Evolutionary conservation across 108 stramenopile genomes (phyloP).

Genomic region (Stephanodiscus minutulus): DNA sequence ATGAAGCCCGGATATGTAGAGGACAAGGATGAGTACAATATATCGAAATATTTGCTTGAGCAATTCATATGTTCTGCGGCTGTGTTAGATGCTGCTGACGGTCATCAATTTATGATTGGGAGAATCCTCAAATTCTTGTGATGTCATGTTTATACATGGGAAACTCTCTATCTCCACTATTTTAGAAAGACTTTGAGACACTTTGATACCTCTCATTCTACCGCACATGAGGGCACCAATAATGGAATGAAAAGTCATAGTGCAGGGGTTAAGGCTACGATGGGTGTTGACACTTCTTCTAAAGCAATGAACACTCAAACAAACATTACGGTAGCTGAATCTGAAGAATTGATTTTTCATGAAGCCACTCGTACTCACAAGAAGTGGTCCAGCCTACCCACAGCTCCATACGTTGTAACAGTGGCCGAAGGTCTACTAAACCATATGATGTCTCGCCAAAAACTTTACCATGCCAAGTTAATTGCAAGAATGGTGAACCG

Average conservation of each 20-base stretch:
- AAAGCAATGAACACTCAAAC: too few relatives aligned
- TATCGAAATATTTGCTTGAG: constrained; percentile 14
- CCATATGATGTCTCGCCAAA: too few relatives aligned
- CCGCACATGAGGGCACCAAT: constrained; percentile 14
- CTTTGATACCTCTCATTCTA: constrained; percentile 6
- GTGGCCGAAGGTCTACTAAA: too few relatives aligned
- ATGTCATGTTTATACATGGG: constrained; percentile 1
- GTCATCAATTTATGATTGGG: neutral
- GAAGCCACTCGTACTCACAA: too few relatives aligned
- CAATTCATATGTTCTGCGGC: neutral
- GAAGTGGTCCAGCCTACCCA: too few relatives aligned
- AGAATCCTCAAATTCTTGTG: constrained; percentile 2
- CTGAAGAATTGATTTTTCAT: too few relatives aligned
- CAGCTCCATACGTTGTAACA: too few relatives aligned
- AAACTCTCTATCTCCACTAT: constrained; percentile 12
- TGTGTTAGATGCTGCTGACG: neutral
- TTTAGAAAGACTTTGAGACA: constrained; percentile 2
- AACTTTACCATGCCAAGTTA: too few relatives aligned
- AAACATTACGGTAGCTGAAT: too few relatives aligned
- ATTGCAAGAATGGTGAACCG: too few relatives aligned
- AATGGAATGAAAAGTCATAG: constrained; percentile 6
- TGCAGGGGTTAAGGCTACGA: neutral
- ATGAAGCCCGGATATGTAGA: constrained; percentile 21
- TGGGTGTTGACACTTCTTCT: neutral
- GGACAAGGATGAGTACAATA: constrained; percentile 16